Evolutionary conservation across 2,329 filamentous ascomycete genomes (phyloP).

Genomic region (Phialophora macrospora): DNA sequence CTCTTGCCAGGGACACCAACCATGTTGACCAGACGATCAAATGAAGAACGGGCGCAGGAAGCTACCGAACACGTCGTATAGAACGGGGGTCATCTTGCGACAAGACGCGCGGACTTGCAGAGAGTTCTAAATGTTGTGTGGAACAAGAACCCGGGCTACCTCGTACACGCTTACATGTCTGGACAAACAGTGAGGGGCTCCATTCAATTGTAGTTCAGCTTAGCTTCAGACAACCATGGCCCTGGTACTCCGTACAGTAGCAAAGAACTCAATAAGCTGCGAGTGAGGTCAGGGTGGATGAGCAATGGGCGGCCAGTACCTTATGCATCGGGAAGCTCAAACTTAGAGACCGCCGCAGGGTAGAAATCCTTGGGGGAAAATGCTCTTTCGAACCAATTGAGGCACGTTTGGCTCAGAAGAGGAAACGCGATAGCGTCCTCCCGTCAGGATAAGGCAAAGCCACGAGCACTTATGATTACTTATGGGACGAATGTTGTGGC

Average conservation of each 20-base stretch:
- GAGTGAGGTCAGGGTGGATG: not conserved
- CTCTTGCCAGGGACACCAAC: constrained; percentile 68
- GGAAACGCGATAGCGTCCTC: not conserved
- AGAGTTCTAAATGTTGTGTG: not conserved
- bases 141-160: not conserved
- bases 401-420: not conserved
- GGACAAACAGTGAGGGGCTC: not conserved
- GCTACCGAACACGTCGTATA: constrained; percentile 7
- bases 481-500: not conserved
- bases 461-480: not conserved
- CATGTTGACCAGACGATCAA: constrained; percentile 47
- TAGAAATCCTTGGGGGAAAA: not conserved
- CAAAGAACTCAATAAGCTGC: not conserved
- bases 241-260: not conserved
- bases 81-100: constrained; percentile 24
- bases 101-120: not conserved
- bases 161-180: not conserved
- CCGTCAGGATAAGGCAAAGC: not conserved
- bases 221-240: not conserved
- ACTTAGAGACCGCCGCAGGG: not conserved
- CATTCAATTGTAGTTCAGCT: not conserved
- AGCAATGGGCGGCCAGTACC: not conserved
- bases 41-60: constrained; percentile 16
- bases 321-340: not conserved
- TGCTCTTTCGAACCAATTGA: not conserved